Evolutionary conservation across 139 green algal species (phyloP).

Genomic region (Trebouxia sp.): DNA sequence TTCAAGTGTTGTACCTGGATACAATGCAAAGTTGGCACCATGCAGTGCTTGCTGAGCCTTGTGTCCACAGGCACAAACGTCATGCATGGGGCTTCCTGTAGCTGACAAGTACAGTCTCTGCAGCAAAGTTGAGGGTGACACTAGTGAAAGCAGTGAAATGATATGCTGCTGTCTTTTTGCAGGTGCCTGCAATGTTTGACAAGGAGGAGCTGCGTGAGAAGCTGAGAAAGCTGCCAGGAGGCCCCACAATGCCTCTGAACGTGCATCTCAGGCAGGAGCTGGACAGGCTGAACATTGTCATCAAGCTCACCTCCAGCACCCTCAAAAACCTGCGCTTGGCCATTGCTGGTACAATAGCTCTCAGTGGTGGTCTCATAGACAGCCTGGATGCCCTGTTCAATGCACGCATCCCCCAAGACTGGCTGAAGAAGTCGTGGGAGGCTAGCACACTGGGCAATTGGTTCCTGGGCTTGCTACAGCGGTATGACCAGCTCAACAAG

Average conservation of each 20-base stretch:
- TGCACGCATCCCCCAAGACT: conserved; percentile 77
- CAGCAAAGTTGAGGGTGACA: too few relatives aligned
- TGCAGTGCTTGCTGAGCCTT: too few relatives aligned
- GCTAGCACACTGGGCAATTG: conserved; percentile 80
- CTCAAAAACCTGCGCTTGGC: conserved; percentile 88
- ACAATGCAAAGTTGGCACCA: background rate
- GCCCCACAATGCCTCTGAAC: conserved; percentile 79
- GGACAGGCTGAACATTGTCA: conserved; percentile 85
- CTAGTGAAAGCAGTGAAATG: background rate
- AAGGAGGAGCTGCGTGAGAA: conserved; percentile 85
- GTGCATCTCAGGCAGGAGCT: conserved; percentile 94
- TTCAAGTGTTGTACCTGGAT: background rate
- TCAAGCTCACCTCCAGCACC: conserved; percentile 60
- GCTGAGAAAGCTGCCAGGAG: conserved; percentile 82
- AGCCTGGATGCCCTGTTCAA: conserved; percentile 86
- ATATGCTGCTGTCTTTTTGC: background rate
- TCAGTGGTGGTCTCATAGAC: conserved; percentile 77
- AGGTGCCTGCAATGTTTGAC: conserved; percentile 80
- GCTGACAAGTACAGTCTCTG: background rate
- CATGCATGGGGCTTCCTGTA: too few relatives aligned
- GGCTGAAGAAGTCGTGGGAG: conserved; percentile 80
- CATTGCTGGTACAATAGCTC: conserved; percentile 86
- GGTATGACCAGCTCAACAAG: conserved; percentile 90
- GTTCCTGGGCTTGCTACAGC: conserved; percentile 86
- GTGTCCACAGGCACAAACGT: too few relatives aligned